Evolutionary conservation across 331 rosid genomes (phyloP).

Genomic region (Acacia concinna): DNA sequence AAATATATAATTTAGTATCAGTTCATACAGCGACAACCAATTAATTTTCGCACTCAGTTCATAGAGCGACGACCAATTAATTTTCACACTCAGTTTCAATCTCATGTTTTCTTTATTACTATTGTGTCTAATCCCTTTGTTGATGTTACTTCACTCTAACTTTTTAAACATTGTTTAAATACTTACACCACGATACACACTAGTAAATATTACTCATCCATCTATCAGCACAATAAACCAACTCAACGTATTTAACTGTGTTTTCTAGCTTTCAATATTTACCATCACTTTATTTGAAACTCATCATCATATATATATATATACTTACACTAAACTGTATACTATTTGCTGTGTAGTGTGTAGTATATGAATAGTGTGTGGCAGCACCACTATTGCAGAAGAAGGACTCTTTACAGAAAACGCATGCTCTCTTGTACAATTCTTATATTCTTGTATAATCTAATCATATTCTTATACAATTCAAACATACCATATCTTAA

Average conservation of each 20-base stretch:
- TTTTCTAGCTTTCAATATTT: too few relatives aligned
- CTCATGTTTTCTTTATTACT: too few relatives aligned
- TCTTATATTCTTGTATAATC: neutral
- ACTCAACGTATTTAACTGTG: neutral
- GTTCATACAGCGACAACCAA: too few relatives aligned
- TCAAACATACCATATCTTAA: neutral
- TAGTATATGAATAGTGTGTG: neutral
- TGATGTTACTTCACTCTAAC: too few relatives aligned
- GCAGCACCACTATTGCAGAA: neutral
- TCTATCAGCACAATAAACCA: neutral
- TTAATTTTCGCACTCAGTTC: too few relatives aligned
- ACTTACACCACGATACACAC: too few relatives aligned
- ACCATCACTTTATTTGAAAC: neutral
- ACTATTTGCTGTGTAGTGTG: neutral
- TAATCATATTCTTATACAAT: neutral
- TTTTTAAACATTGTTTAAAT: neutral
- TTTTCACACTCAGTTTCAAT: too few relatives aligned
- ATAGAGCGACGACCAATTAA: too few relatives aligned
- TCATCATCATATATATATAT: too few relatives aligned
- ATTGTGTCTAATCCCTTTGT: too few relatives aligned
- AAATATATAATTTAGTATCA: too few relatives aligned
- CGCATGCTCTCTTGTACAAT: constrained; percentile 24
- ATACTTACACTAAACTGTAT: too few relatives aligned
- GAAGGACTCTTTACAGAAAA: constrained; percentile 31
- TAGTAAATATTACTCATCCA: neutral